Base-by-base conservation (phyloP, 352 stramenopile species). In the Pythium apleroticum region DNA sequence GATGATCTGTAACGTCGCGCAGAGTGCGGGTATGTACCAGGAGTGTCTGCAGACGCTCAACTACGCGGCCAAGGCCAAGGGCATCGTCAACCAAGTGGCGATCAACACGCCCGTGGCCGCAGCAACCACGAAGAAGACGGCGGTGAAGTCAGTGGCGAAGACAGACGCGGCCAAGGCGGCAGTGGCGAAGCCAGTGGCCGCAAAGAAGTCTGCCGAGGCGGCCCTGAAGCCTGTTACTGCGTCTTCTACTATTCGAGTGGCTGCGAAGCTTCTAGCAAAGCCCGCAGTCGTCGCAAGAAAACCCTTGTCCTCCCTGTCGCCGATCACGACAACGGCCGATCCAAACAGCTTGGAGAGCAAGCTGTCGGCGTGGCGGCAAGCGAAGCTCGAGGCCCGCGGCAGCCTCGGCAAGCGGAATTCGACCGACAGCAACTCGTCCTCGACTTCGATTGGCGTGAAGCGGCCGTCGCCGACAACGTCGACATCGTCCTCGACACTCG, bases 1-100 rank as follows among this genome's bases (percentile, higher is more conserved):
- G 7, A 68, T 84, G 76, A 69, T 84, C 63, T 84, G 69, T 55
- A 77, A 80, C 41, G 61, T 81, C 39, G 68, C 74, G 1, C 60
- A 67, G 8, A 52, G 45, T 15, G 43, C 33, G 14, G 57, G 27
- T 1, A 65, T 72, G 69, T 72, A 75, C 33, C 64, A 73, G n/a
- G 70, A 80, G 31, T 71, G 71, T 33, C 55, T 82, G 8, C 69
- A 80, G 30, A 80, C 76, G 20, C 71, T 81, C 48, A 71, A 76
- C 27, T 78, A 80, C 50, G 76, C 76, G 12, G 60, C 55, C 1
- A 80, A 84, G 52, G 74, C 66, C 19, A 65, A 68, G 24, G 74
- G 69, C 4, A 71, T 79, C 46, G 69, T 74, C 10, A 73, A 72
- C 49, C 48, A 73, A 11, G 70, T 77, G 11, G 49, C 25, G 22